These are phyloP conservation scores for Drechslerella dactyloides DNA, from an alignment of 2,329 filamentous ascomycete genomes.

Conservation along the genomic window DNA sequence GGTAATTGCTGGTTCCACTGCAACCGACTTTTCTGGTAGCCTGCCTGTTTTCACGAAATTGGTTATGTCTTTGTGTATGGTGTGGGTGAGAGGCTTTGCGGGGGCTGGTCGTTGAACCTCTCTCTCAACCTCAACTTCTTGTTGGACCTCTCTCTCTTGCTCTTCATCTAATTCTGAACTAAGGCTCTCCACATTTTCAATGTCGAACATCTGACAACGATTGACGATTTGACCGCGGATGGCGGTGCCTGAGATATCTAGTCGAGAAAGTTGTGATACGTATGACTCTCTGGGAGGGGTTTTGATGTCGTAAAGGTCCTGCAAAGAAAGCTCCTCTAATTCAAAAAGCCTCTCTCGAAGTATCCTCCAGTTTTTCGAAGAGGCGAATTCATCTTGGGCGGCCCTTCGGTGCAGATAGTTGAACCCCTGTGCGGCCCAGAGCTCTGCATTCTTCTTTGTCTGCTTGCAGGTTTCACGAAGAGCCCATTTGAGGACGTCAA, in stretches of 20 bases:
- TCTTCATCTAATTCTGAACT: conserved; percentile 63
- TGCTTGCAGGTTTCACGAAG: conserved; percentile 66
- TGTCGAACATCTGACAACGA: conserved; percentile 59
- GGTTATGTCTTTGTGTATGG: conserved; percentile 57
- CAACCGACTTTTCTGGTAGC: conserved; percentile 50
- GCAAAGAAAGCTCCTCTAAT: conserved; percentile 63
- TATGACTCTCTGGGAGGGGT: conserved; percentile 51
- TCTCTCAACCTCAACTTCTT: conserved; percentile 68
- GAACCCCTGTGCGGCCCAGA: conserved; percentile 69
- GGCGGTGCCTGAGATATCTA: conserved; percentile 11
- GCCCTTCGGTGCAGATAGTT: conserved; percentile 58
- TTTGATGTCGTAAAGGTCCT: conserved; percentile 62
- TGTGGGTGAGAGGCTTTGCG: conserved; percentile 57
- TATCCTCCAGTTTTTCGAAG: conserved; percentile 4
- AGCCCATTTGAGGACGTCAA: conserved; percentile 67
- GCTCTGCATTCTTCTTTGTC: conserved; percentile 62
- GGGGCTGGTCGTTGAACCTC: conserved; percentile 63
- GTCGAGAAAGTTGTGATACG: conserved; percentile 9
- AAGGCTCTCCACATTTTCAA: conserved; percentile 16
- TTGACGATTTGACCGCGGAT: conserved; percentile 50
- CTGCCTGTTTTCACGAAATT: conserved; percentile 51
- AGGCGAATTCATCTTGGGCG: conserved; percentile 6
- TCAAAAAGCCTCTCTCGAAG: conserved; percentile 62
- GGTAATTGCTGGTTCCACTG: conserved; percentile 15
- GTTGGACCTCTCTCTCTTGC: conserved; percentile 71